phyloP scores from a whole-genome alignment of 192 early-diverging fungal species.

The Dimargaris verticillata region DNA sequence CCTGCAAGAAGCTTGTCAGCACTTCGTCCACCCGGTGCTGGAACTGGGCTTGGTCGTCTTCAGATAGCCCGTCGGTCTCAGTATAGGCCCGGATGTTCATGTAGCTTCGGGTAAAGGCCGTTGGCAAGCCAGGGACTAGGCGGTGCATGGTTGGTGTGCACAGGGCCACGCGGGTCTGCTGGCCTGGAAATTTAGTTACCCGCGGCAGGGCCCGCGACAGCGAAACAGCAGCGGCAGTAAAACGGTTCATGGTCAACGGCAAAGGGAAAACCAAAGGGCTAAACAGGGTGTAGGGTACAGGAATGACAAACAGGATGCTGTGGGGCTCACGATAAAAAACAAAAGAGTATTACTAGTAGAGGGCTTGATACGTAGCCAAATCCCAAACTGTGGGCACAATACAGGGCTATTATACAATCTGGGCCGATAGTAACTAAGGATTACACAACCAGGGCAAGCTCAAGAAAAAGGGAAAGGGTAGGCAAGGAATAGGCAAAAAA shows the following conservation, averaged over 20 bases:
- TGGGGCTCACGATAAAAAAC: too few relatives aligned
- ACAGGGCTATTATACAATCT: too few relatives aligned
- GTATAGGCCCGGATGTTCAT: slow-evolving; percentile 8
- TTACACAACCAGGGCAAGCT: too few relatives aligned
- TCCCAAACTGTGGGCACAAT: too few relatives aligned
- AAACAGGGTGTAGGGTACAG: too few relatives aligned
- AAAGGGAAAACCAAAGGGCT: neutral
- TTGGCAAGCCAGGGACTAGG: neutral
- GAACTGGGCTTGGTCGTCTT: slow-evolving; percentile 2
- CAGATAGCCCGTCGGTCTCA: neutral
- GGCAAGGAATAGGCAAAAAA: too few relatives aligned
- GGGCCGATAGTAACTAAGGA: too few relatives aligned
- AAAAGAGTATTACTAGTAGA: too few relatives aligned
- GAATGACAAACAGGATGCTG: too few relatives aligned
- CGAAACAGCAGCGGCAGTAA: neutral
- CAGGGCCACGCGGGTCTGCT: neutral
- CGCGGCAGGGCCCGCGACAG: neutral
- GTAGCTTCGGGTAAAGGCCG: neutral
- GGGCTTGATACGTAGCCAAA: too few relatives aligned
- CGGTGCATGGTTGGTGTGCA: neutral
- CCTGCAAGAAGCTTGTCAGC: slow-evolving; percentile 7
- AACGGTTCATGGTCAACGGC: neutral
- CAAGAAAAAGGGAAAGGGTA: too few relatives aligned
- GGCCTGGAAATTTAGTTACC: neutral
- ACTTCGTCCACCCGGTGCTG: slow-evolving; percentile 10